phyloP scores from a whole-genome alignment of 768 basidiomycete species.

The Serendipita sp. region DNA sequence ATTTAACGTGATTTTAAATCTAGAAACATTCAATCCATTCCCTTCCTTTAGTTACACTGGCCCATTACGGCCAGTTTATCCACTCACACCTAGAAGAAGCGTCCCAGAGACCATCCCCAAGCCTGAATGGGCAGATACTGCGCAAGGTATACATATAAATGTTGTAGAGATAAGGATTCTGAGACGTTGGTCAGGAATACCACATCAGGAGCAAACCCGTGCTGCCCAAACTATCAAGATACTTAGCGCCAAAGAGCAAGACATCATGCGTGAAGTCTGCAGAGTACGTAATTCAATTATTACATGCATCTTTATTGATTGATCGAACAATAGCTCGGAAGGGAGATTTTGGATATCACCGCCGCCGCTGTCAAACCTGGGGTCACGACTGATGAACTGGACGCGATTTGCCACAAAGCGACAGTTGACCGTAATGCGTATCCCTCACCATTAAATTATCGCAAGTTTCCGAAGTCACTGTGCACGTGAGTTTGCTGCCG shows the following conservation, averaged over 20 bases:
- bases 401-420: slow-evolving; percentile 84
- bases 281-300: slow-evolving; percentile 37
- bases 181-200: background rate
- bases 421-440: slow-evolving; percentile 82
- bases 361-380: slow-evolving; percentile 80
- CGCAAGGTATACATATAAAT: slow-evolving; percentile 29
- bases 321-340: slow-evolving; percentile 41
- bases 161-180: slow-evolving; percentile 18
- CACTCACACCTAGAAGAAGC: slow-evolving; percentile 57
- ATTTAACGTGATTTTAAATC: slow-evolving; percentile 20
- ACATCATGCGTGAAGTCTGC: slow-evolving; percentile 78
- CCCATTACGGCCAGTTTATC: slow-evolving; percentile 64
- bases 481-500: slow-evolving; percentile 57
- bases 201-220: slow-evolving; percentile 33
- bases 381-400: slow-evolving; percentile 88
- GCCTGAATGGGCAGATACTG: slow-evolving; percentile 75
- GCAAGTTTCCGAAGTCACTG: slow-evolving; percentile 82
- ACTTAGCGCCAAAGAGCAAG: slow-evolving; percentile 57
- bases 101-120: slow-evolving; percentile 72
- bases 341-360: slow-evolving; percentile 87
- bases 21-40: slow-evolving; percentile 69
- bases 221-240: slow-evolving; percentile 48
- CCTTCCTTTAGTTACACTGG: slow-evolving; percentile 67
- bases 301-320: background rate
- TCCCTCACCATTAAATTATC: slow-evolving; percentile 87